Percentiles rank a stretch among this genome's conserved stretches.
phyloP scores from a whole-genome alignment of 163 green algal species.

The Prototheca wickerhamii region DNA sequence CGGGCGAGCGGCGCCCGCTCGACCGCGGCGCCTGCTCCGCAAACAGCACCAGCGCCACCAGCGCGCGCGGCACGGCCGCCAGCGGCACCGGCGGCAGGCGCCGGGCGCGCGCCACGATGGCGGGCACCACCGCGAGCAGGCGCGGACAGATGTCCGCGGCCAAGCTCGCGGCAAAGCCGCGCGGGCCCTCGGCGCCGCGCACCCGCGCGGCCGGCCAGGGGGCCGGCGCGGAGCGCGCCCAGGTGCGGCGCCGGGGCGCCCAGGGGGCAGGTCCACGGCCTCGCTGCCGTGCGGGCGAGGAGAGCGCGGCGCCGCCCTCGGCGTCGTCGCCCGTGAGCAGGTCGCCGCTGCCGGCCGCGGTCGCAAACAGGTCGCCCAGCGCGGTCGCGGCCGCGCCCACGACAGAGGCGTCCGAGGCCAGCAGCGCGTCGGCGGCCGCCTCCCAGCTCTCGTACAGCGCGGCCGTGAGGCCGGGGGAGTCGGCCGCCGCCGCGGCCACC shows the following conservation, averaged over 20 bases:
- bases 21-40: not conserved
- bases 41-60: conserved; percentile 11
- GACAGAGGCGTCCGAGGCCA: not conserved
- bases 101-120: not conserved
- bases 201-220: too few relatives aligned
- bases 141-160: not conserved
- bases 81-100: conserved; percentile 15
- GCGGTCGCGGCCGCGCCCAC: conserved; percentile 9
- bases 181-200: too few relatives aligned
- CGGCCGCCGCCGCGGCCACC: conserved; percentile 4
- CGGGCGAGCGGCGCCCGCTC: not conserved
- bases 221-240: not conserved
- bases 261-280: not conserved
- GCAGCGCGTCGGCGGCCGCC: conserved; percentile 6
- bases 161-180: not conserved
- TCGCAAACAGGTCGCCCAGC: conserved; percentile 10
- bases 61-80: conserved; percentile 14
- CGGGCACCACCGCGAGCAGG: not conserved
- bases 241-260: not conserved
- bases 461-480: not conserved
- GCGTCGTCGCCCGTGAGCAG: conserved; percentile 2
- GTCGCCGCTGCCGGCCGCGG: not conserved
- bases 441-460: conserved; percentile 22
- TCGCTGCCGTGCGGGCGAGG: conserved; percentile 12
- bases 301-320: conserved; percentile 8